Percentiles rank a stretch among this genome's conserved stretches.
phyloP scores from a whole-genome alignment of 2,329 filamentous ascomycete genomes.

The Paecilomyces sp. region DNA sequence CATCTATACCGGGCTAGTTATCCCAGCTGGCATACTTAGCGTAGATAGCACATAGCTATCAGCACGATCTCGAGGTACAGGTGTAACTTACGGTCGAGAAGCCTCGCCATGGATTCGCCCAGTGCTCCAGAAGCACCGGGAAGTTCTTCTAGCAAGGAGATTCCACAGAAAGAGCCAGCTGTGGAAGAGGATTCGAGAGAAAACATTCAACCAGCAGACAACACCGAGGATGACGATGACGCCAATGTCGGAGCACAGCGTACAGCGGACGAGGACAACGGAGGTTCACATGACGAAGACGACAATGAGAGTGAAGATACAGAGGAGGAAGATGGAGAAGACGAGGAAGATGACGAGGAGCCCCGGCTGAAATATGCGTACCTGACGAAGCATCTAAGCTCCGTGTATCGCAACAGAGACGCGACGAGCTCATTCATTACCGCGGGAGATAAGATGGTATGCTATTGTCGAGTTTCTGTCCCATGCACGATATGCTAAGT shows the following conservation, averaged over 20 bases:
- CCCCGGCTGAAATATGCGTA: slow-evolving; percentile 89
- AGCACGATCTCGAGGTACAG: not conserved
- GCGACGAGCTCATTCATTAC: slow-evolving; percentile 86
- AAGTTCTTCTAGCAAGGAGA: slow-evolving; percentile 13
- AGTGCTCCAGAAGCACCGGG: slow-evolving; percentile 22
- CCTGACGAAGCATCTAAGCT: slow-evolving; percentile 69
- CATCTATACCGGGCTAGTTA: slow-evolving; percentile 5
- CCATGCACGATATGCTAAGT: slow-evolving; percentile 13
- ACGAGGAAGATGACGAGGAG: slow-evolving; percentile 86
- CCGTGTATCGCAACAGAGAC: slow-evolving; percentile 90
- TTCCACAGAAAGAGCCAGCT: slow-evolving; percentile 11
- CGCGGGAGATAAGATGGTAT: slow-evolving; percentile 93
- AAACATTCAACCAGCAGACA: not conserved
- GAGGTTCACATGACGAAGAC: slow-evolving; percentile 16
- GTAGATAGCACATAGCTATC: not conserved
- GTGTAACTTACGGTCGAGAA: slow-evolving; percentile 13
- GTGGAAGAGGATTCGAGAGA: slow-evolving; percentile 6
- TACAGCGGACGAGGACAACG: slow-evolving; percentile 15
- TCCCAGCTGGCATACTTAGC: slow-evolving; percentile 8
- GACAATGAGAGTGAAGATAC: not conserved
- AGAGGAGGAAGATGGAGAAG: slow-evolving; percentile 51
- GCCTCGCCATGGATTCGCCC: slow-evolving; percentile 32
- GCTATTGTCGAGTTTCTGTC: slow-evolving; percentile 12
- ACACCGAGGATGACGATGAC: slow-evolving; percentile 1
- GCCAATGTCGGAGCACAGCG: slow-evolving; percentile 1